Conservation (phyloP, 2,329 filamentous ascomycete species). For the Aspergillus sp. region DNA sequence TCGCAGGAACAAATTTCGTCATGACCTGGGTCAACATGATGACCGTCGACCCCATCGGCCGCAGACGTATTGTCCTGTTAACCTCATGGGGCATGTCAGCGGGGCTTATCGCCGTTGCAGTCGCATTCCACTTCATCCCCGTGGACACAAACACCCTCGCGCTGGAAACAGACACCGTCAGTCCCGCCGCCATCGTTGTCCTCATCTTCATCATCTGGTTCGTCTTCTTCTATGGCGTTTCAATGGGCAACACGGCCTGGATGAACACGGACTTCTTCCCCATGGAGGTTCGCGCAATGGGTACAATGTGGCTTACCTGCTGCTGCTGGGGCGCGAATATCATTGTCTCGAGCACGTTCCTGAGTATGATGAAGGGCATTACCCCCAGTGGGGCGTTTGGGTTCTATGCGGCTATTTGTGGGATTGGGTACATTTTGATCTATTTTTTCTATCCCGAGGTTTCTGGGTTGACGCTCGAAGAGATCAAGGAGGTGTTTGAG, state of each 20-base stretch:
- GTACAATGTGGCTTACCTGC: conserved; percentile 52
- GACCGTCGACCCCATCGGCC: conserved; percentile 48
- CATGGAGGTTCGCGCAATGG: conserved; percentile 51
- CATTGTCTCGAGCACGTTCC: conserved; percentile 52
- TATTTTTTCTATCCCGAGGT: conserved; percentile 30
- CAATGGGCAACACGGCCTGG: conserved; percentile 53
- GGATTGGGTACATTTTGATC: conserved; percentile 44
- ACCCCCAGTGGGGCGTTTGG: conserved; percentile 53
- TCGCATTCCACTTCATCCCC: conserved; percentile 51
- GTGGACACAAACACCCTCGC: conserved; percentile 41
- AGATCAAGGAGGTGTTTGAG: conserved; percentile 50
- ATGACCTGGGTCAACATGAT: conserved; percentile 52
- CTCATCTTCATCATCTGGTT: conserved; percentile 49
- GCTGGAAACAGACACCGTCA: conserved; percentile 25
- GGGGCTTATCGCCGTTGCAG: conserved; percentile 44
- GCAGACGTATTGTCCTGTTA: conserved; percentile 46
- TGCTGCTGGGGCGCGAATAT: conserved; percentile 51
- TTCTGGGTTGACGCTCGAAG: conserved; percentile 23
- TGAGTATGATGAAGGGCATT: conserved; percentile 51
- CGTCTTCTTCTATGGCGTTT: conserved; percentile 48
- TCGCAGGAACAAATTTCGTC: conserved; percentile 41
- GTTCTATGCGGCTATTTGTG: conserved; percentile 53
- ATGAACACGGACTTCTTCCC: conserved; percentile 51
- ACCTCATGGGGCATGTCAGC: conserved; percentile 49
- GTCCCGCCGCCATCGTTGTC: conserved; percentile 36